These are phyloP conservation scores for Metschnikowia corniflorae DNA, from an alignment of 805 yeast species.

Conservation along the genomic window DNA sequence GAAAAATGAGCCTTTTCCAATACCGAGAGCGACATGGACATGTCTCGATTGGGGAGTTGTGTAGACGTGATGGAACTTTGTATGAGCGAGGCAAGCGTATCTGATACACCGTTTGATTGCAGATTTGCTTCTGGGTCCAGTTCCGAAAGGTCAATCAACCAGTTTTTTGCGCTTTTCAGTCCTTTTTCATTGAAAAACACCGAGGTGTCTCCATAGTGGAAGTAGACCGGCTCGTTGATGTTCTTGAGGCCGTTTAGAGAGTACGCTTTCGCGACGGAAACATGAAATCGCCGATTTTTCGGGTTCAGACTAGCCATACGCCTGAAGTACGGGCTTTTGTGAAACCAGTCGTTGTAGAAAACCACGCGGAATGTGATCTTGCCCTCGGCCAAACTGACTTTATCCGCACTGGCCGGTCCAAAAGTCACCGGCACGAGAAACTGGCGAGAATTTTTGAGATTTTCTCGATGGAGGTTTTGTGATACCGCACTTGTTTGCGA, in stretches of 20 bases:
- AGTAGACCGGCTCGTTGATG: conserved; percentile 22
- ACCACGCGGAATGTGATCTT: conserved; percentile 24
- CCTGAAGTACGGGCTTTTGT: conserved; percentile 15
- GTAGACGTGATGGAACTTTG: conserved; percentile 15
- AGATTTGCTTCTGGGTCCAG: conserved; percentile 1
- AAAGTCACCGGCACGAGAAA: conserved; percentile 11
- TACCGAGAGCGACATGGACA: neutral
- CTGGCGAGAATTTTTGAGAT: conserved; percentile 1
- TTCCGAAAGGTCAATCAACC: conserved; percentile 15
- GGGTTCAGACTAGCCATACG: neutral
- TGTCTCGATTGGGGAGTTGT: conserved; percentile 4
- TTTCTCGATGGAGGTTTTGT: neutral
- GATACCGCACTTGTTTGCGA: conserved; percentile 1
- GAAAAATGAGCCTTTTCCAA: neutral
- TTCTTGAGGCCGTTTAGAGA: conserved; percentile 8
- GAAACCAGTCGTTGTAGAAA: conserved; percentile 37
- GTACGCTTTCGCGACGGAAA: conserved; percentile 14
- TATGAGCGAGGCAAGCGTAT: conserved; percentile 11
- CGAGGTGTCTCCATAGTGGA: conserved; percentile 15
- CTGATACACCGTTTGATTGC: too few species aligned
- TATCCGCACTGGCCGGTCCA: conserved; percentile 5
- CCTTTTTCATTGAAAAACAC: too few species aligned
- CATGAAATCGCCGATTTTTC: conserved; percentile 8
- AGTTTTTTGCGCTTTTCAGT: conserved; percentile 1
- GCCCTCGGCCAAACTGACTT: conserved; percentile 10